phyloP scores from a whole-genome alignment of 1,284 basidiomycete genomes.

The Rhodotorula sp. region DNA sequence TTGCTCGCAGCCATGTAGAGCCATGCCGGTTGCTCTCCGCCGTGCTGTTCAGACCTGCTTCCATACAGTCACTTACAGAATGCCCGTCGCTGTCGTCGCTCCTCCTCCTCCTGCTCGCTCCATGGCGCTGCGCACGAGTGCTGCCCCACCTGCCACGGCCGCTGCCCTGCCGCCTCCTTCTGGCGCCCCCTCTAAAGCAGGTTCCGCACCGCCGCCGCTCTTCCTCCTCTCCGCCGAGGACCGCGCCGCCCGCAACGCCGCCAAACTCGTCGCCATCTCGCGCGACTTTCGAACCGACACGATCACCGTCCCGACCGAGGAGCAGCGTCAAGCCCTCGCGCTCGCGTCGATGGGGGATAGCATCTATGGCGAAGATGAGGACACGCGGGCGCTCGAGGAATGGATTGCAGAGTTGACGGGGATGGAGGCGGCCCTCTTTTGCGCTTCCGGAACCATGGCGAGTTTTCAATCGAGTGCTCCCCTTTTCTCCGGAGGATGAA shows the following conservation, averaged over 20 bases:
- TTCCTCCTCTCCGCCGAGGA: background rate
- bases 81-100: too few species aligned
- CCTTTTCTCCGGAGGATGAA: background rate
- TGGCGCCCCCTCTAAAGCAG: background rate
- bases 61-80: too few species aligned
- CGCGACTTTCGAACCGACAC: slow-evolving; percentile 51
- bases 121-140: too few species aligned
- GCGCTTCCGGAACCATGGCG: slow-evolving; percentile 85
- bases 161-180: background rate
- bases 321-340: slow-evolving; percentile 53
- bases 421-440: slow-evolving; percentile 80
- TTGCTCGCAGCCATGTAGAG: too few species aligned
- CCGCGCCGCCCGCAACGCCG: slow-evolving; percentile 10
- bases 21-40: too few species aligned
- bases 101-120: too few species aligned
- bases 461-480: slow-evolving; percentile 56
- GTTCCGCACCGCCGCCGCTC: background rate
- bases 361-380: slow-evolving; percentile 53
- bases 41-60: too few species aligned
- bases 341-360: slow-evolving; percentile 56
- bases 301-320: slow-evolving; percentile 53
- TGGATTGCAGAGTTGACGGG: slow-evolving; percentile 78
- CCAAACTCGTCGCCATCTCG: background rate
- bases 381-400: slow-evolving; percentile 66
- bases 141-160: background rate